phyloP scores from a whole-genome alignment of 768 basidiomycete genomes.

The Russula olivacea region DNA sequence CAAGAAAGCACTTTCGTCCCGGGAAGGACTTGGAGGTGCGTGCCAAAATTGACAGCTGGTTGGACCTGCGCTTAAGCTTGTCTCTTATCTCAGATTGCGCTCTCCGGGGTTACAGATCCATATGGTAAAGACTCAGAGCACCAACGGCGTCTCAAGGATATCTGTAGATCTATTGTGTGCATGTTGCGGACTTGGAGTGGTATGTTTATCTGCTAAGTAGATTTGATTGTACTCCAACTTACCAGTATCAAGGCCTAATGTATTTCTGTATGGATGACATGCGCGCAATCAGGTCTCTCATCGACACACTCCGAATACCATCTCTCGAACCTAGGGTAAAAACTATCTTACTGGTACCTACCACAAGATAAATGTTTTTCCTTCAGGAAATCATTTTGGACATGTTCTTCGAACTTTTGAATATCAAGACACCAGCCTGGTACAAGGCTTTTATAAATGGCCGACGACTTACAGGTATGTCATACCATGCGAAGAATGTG shows the following conservation, averaged over 20 bases:
- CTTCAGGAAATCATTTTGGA: slow-evolving; percentile 84
- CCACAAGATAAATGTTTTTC: background rate
- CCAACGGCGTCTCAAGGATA: slow-evolving; percentile 71
- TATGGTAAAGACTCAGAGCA: slow-evolving; percentile 80
- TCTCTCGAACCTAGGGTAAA: slow-evolving; percentile 79
- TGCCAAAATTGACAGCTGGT: background rate
- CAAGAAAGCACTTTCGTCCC: slow-evolving; percentile 67
- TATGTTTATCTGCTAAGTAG: slow-evolving; percentile 35
- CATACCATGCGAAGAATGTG: background rate
- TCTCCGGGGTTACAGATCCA: slow-evolving; percentile 88
- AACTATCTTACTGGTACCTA: background rate
- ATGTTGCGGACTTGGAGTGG: slow-evolving; percentile 94
- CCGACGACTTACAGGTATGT: slow-evolving; percentile 76
- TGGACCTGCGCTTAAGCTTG: background rate
- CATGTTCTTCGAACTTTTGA: slow-evolving; percentile 88
- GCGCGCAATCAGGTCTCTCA: slow-evolving; percentile 74
- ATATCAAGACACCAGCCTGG: slow-evolving; percentile 91
- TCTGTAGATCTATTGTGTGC: slow-evolving; percentile 68
- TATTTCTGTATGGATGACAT: slow-evolving; percentile 91
- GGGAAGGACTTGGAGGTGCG: slow-evolving; percentile 87
- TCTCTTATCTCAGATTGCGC: slow-evolving; percentile 52
- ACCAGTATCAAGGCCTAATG: slow-evolving; percentile 58
- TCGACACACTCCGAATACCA: slow-evolving; percentile 84
- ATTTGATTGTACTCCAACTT: background rate
- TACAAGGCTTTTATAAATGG: slow-evolving; percentile 89